phyloP scores from a whole-genome alignment of 768 basidiomycete genomes.

The Boletus subparvulus region DNA sequence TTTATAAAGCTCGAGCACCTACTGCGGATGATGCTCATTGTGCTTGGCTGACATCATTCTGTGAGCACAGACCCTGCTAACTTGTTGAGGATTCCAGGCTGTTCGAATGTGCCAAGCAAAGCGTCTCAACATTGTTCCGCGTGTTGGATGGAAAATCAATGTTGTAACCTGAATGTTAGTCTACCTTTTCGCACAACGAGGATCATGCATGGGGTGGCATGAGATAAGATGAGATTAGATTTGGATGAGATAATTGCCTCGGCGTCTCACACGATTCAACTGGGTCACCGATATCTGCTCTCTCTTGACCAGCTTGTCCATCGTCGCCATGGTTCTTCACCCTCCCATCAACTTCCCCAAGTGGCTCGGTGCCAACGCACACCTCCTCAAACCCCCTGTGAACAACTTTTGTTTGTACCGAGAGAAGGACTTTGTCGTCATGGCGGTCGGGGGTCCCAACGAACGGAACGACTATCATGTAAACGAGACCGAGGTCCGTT shows the following conservation, averaged over 20 bases:
- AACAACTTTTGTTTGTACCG: slow-evolving; percentile 87
- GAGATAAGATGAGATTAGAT: slow-evolving; percentile 1
- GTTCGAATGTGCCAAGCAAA: not conserved
- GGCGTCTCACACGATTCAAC: not conserved
- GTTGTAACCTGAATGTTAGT: not conserved
- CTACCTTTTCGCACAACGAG: not conserved
- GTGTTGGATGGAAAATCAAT: no score
- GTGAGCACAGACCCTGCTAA: not conserved
- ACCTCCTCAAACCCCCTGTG: slow-evolving; percentile 86
- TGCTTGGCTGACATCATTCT: slow-evolving; percentile 3
- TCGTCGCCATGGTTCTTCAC: slow-evolving; percentile 59
- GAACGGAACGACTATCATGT: slow-evolving; percentile 92
- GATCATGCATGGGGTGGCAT: not conserved
- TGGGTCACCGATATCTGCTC: no score
- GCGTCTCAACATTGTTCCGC: no score
- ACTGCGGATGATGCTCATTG: not conserved
- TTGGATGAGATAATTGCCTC: not conserved
- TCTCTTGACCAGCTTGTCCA: no score
- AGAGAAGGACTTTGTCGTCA: slow-evolving; percentile 87
- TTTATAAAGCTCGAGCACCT: not conserved
- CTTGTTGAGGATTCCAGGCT: not conserved
- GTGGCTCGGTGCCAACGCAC: slow-evolving; percentile 82
- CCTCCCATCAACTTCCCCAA: slow-evolving; percentile 86
- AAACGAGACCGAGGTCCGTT: slow-evolving; percentile 84
- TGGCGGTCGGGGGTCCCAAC: slow-evolving; percentile 96